Base-by-base conservation (phyloP, 2,329 filamentous ascomycete species). In the Lasiodiplodia sp. region DNA sequence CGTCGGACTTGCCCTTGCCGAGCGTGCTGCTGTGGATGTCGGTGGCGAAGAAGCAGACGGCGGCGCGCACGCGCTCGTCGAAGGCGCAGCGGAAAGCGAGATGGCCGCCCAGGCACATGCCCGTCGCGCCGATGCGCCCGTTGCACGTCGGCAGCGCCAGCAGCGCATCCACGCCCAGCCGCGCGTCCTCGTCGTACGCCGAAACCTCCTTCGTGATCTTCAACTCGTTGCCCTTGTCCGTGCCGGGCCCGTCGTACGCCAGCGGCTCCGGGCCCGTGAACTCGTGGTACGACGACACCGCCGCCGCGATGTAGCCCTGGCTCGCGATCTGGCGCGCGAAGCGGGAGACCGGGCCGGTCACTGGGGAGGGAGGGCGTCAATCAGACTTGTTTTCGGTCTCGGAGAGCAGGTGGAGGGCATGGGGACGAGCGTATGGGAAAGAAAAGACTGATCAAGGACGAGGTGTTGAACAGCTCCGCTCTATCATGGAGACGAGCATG, bases 61-160 rank as follows among this genome's bases (percentile, higher is more conserved):
- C 89, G 37, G 93, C 92, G 49, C 86, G 86, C 69, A 97, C 88
- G 68, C 94, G 87, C 25, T 87, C 85, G 79, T 97, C 93, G 60
- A 97, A 86, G 74, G 90, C 89, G 73, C 86, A 88, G 52, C 90
- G 85, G 77, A 88, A 91, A 80, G 92, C 92, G 21, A 97, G 87
- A 77, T 97, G 95, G 1, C 95, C 94, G 65, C 95, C 95, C 1
- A 97, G 88, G 79, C 94, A 97, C 94, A 97, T 97, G 70, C 93
- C 93, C 14, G 92, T 94, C 4, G 90, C 84, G 56, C 92, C 92
- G 72, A 97, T 87, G 44, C 88, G 87, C 62, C 94, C 94, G 70
- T 90, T 96, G 80, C 94, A 85, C 1, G 82, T 85, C 4, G 76
- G 72, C 6, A 85, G 73, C 0, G 73, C 73, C 18, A 83, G 74